A percentile compares a stretch with the other conserved stretches of the same genome.
Conservation (phyloP, 805 yeast genomes). For the Danielia oregonensis region DNA sequence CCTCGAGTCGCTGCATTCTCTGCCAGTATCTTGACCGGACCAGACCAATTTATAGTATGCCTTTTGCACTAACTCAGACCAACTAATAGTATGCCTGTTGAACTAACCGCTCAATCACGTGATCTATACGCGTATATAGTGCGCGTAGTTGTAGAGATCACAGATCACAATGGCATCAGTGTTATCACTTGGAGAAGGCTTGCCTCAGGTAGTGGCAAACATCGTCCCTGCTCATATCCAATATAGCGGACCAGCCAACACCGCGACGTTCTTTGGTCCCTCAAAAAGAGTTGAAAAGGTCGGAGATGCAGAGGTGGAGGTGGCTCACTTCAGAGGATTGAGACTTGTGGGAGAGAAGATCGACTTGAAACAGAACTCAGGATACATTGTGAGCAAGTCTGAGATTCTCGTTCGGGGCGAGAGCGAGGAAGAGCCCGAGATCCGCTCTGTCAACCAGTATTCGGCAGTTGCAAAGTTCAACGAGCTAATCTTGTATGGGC, state of each 20-base stretch:
- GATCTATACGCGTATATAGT: no score
- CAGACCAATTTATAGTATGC: no score
- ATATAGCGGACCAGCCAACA: constrained; percentile 12
- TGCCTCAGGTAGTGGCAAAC: constrained; percentile 7
- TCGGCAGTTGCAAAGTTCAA: constrained; percentile 11
- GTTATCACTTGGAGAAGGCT: constrained; percentile 2
- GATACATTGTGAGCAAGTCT: constrained; percentile 7
- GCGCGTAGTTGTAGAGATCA: no score
- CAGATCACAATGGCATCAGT: constrained; percentile 6
- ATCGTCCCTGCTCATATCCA: constrained; percentile 14
- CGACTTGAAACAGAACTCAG: constrained; percentile 7
- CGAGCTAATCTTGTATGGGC: constrained; percentile 10
- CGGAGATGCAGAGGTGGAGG: constrained; percentile 2
- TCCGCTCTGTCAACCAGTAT: constrained; percentile 8
- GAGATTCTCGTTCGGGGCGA: constrained; percentile 6
- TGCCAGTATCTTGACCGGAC: no score
- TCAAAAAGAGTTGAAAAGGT: constrained; percentile 6
- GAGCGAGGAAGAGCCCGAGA: constrained; percentile 1
- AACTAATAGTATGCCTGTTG: no score
- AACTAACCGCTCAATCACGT: no score
- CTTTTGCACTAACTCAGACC: no score
- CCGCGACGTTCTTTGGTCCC: constrained; percentile 9
- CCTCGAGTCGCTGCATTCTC: no score
- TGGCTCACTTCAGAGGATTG: constrained; percentile 15
- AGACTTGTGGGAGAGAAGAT: constrained; percentile 10